Base-by-base conservation (phyloP, 306 rosid species). In the Cicer chorassanicum region DNA sequence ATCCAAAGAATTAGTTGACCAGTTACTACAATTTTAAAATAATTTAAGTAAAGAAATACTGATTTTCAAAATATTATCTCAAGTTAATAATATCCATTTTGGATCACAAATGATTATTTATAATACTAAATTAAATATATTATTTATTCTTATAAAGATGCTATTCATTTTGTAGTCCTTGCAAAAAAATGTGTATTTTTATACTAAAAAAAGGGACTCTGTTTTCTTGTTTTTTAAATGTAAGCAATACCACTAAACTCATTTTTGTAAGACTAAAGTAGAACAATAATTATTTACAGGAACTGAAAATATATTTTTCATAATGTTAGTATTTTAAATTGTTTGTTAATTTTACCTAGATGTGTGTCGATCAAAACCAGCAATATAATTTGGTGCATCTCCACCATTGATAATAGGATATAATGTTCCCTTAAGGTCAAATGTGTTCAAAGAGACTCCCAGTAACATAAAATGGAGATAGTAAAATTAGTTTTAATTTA, bases 371-470 rank as follows among this genome's bases (percentile, higher is more conserved):
- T 43, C 19, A 6, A 1, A 16, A 9, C 67, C 71, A 13, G 2
- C 56, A 15, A 7, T 57, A 48, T 55, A 48, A 48, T 83, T 75
- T 46, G 82, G 82, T 29, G 76, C 86, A 63, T 79, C 78, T 67
- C 68, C 72, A 21, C 68, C 86, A 42, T 70, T 41, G 2, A 84
- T 55, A 6, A 80, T 1, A 21, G 84, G 82, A 41, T 66, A 80
- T 3, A 24, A 24, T 48, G 41, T 4, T 29, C 75, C 71, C 14
- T 72, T 67, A 7, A 76, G 80, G 54, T 84, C 85, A 54, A 77
- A 76, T 38, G 80, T 38, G 68, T 80, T 80, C n/a, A 84, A 1
- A 1, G 84, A 67, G 42, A 9, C 2, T 70, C 87, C 87, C 84
- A 73, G 62, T n/a, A 13, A 63, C 21, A 65, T 39, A 38, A 39